These are phyloP conservation scores for Lactuca sativa DNA, from an alignment of 129 eudicot species.

Conservation along the genomic window DNA sequence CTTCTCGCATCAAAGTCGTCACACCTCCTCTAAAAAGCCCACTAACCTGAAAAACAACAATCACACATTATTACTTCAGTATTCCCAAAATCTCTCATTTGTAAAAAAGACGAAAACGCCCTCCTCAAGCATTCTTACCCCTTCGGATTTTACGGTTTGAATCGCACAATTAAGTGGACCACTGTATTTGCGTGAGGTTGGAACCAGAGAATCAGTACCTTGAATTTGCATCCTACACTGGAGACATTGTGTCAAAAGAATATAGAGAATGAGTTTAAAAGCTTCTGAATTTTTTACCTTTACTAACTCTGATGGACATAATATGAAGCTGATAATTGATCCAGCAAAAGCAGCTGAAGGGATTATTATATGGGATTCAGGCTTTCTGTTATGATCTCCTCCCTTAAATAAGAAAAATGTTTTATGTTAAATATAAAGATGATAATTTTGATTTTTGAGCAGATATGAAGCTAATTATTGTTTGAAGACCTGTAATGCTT, in stretches of 20 bases:
- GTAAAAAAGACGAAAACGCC: neutral
- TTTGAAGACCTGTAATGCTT: slow-evolving; percentile 65
- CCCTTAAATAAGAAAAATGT: slow-evolving; percentile 38
- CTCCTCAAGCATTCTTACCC: slow-evolving; percentile 50
- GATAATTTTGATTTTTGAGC: slow-evolving; percentile 14
- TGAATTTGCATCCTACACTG: slow-evolving; percentile 99
- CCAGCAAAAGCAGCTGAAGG: slow-evolving; percentile 90
- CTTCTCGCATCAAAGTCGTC: slow-evolving; percentile 72
- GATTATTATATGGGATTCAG: slow-evolving; percentile 54
- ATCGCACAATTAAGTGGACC: slow-evolving; percentile 86
- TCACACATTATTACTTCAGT: slow-evolving; percentile 31
- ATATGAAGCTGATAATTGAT: slow-evolving; percentile 73
- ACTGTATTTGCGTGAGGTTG: slow-evolving; percentile 48
- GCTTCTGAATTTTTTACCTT: slow-evolving; percentile 48
- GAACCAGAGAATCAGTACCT: slow-evolving; percentile 70
- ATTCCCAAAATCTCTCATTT: neutral
- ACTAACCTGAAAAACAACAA: slow-evolving; percentile 52
- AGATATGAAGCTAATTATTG: slow-evolving; percentile 5
- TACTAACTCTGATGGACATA: slow-evolving; percentile 88
- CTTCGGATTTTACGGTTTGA: slow-evolving; percentile 70
- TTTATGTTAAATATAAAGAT: neutral
- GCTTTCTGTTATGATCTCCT: slow-evolving; percentile 50
- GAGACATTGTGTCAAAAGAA: slow-evolving; percentile 46
- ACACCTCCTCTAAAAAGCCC: slow-evolving; percentile 85
- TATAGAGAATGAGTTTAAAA: slow-evolving; percentile 7